Evolutionary conservation across 257 asterid genomes (phyloP).

Genomic region (Jacaranda copaia): DNA sequence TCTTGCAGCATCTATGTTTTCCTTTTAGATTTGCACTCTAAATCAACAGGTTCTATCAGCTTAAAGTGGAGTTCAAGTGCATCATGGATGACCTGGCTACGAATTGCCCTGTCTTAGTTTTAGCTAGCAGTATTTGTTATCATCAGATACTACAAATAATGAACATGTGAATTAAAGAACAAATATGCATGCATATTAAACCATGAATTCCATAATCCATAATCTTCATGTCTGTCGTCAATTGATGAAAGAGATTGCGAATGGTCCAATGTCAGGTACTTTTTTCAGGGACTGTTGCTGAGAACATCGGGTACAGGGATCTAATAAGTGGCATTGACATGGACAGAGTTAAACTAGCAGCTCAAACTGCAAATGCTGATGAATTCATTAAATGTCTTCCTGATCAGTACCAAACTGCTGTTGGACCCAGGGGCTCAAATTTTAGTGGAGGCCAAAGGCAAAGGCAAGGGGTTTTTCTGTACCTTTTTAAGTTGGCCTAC

Average conservation of each 20-base stretch:
- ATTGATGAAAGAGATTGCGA: slow-evolving; percentile 21
- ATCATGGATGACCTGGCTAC: background rate
- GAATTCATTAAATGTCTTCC: slow-evolving; percentile 79
- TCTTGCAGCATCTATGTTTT: slow-evolving; percentile 17
- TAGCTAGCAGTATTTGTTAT: slow-evolving; percentile 19
- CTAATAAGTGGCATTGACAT: slow-evolving; percentile 70
- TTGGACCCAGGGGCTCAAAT: slow-evolving; percentile 92
- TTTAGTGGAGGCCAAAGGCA: slow-evolving; percentile 97
- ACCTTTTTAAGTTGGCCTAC: background rate
- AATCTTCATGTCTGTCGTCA: slow-evolving; percentile 1
- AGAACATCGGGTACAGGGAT: slow-evolving; percentile 93
- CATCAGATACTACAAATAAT: background rate
- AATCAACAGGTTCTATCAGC: slow-evolving; percentile 7
- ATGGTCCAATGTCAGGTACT: slow-evolving; percentile 56
- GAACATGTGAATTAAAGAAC: background rate
- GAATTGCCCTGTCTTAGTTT: slow-evolving; percentile 10
- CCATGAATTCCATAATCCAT: background rate
- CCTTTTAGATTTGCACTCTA: background rate
- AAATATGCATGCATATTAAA: background rate
- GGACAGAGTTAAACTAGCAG: slow-evolving; percentile 77
- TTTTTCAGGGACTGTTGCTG: slow-evolving; percentile 86
- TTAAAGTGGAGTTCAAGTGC: background rate
- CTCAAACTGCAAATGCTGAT: slow-evolving; percentile 87
- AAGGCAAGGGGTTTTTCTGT: slow-evolving; percentile 50
- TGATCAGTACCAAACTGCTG: slow-evolving; percentile 64